Evolutionary conservation across 1,284 basidiomycete genomes (phyloP).

Genomic region (Stygiomarasmius scandens): DNA sequence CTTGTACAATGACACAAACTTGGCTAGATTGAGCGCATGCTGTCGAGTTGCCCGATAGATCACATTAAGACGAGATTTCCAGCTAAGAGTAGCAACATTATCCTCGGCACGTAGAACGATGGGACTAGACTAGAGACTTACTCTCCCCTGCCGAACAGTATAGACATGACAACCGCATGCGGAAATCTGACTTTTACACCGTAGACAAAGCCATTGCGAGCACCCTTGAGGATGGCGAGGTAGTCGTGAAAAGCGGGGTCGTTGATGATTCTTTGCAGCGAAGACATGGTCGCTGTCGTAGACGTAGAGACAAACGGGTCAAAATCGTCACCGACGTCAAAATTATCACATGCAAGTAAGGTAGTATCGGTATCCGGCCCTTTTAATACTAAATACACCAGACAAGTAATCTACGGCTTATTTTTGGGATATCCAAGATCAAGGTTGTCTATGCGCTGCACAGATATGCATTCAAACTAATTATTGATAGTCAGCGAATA

Average conservation of each 20-base stretch:
- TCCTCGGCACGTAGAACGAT: slow-evolving; percentile 1
- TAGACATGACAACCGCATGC: slow-evolving; percentile 99
- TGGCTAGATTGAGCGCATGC: slow-evolving; percentile 87
- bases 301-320: not conserved
- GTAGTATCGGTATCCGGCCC: not conserved
- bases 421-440: not conserved
- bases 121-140: slow-evolving; percentile 44
- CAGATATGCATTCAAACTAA: not conserved
- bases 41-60: slow-evolving; percentile 90
- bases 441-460: not conserved
- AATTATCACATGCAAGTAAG: not conserved
- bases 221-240: slow-evolving; percentile 91
- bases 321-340: not conserved
- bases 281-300: slow-evolving; percentile 23
- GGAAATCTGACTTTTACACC: slow-evolving; percentile 95
- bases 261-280: slow-evolving; percentile 47
- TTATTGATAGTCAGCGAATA: not conserved
- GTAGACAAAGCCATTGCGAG: slow-evolving; percentile 92
- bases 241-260: slow-evolving; percentile 88
- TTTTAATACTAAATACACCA: not conserved
- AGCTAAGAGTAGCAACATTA: slow-evolving; percentile 45
- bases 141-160: slow-evolving; percentile 90
- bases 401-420: not conserved
- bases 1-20: slow-evolving; percentile 96
- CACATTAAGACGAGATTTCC: slow-evolving; percentile 63